Conservation (phyloP, 2,329 filamentous ascomycete species). For the Claviceps africana region DNA sequence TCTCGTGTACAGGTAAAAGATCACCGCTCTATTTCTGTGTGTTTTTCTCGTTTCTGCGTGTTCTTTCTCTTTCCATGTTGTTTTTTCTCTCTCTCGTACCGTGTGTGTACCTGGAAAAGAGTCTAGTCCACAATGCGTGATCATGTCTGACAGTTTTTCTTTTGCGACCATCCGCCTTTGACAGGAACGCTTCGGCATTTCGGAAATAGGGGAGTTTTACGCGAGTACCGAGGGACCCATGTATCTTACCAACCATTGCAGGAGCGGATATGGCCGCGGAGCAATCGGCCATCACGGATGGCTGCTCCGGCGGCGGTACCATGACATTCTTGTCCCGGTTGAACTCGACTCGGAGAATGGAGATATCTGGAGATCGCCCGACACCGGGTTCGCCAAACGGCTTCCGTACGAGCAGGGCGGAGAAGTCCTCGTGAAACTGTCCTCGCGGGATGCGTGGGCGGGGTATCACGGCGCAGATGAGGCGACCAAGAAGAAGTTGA, state of each 20-base stretch:
- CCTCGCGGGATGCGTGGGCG: conserved; percentile 4
- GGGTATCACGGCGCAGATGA: conserved; percentile 4
- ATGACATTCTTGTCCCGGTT: conserved; percentile 1
- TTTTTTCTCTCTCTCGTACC: too few relatives aligned
- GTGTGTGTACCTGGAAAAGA: too few relatives aligned
- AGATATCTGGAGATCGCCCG: conserved; percentile 3
- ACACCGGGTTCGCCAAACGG: conserved; percentile 4
- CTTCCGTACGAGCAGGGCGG: conserved; percentile 5
- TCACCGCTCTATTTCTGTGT: too few relatives aligned
- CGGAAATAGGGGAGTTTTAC: conserved; percentile 6
- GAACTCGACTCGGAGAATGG: conserved; percentile 3
- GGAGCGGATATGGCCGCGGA: conserved; percentile 1
- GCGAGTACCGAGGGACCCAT: conserved; percentile 3
- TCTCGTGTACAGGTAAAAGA: conserved; percentile 2
- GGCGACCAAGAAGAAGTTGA: conserved; percentile 3
- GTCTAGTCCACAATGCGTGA: too few relatives aligned
- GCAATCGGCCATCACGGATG: conserved; percentile 6
- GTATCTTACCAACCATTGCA: not conserved
- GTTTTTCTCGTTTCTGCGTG: too few relatives aligned
- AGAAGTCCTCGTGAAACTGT: conserved; percentile 3
- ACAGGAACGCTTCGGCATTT: conserved; percentile 5
- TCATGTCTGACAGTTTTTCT: too few relatives aligned
- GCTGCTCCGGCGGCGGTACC: conserved; percentile 1
- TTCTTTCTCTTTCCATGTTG: not conserved
- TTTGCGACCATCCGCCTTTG: not conserved